phyloP scores from a whole-genome alignment of 192 early-diverging fungal genomes.

The Backusella parvicylindrica region DNA sequence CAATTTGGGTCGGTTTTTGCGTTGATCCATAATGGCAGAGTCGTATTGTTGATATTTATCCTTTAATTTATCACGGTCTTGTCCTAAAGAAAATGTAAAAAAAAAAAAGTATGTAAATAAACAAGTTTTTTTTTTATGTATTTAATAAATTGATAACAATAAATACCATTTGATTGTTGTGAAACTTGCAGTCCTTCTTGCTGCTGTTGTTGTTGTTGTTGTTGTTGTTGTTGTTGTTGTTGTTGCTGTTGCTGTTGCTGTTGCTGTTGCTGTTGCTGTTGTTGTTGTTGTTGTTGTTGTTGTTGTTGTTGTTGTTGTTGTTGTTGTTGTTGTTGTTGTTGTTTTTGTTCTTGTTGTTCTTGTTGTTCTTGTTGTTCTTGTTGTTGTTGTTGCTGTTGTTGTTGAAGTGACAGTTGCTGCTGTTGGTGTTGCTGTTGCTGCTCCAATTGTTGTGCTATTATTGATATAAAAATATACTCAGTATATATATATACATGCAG shows the following conservation, averaged over 20 bases:
- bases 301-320: background rate
- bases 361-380: too few relatives aligned
- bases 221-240: background rate
- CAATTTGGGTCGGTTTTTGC: constrained; percentile 43
- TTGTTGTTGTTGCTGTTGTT: background rate
- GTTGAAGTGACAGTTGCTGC: background rate
- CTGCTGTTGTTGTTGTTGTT: background rate
- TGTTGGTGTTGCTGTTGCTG: background rate
- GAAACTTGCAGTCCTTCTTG: background rate
- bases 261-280: background rate
- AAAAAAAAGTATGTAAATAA: background rate
- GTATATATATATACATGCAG: background rate
- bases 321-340: background rate
- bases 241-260: background rate
- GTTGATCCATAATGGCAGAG: constrained; percentile 13
- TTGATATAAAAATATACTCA: background rate
- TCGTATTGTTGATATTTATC: constrained; percentile 13
- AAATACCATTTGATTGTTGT: background rate
- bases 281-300: background rate
- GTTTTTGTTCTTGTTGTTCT: background rate
- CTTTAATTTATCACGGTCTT: background rate
- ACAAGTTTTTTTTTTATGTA: background rate
- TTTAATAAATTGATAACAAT: background rate
- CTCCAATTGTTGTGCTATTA: background rate
- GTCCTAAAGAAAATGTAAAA: background rate